Evolutionary conservation across 179 eudicot species (phyloP), one percentile per base, ranked within the genome.

Genomic region (Silene coronaria): DNA sequence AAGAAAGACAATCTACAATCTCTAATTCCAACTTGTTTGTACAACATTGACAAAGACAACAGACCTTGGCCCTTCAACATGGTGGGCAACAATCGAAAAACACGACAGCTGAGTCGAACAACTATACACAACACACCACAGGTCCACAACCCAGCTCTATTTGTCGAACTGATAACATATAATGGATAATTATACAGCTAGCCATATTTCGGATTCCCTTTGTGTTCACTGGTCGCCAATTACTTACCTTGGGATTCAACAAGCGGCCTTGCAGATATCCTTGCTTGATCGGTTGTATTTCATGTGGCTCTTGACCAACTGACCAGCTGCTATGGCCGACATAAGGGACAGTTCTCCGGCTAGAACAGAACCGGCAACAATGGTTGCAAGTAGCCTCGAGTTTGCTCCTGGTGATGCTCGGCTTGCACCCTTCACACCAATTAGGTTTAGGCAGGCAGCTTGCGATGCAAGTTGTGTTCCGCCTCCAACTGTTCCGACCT

Each of bases 261-360:
- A 30, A 11, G 66, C 16, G 53, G 19, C 66, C 24, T 57, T 72
- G 17, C 51, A 28, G 32, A 87, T 62, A 75, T 87, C 89, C 38
- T 76, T 79, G 82, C 80, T 85, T 34, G 90, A 87, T 64, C 88
- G 77, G 80, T 87, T 85, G 80, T 85, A 87, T 66, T 87, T 87
- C 90, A 87, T 85, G 85, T 87, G 90, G 70, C 90, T 87, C 75
- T 57, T 83, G 4, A 87, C 88, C n/a, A 87, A 86, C 76, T 87
- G 86, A 48, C 90, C 90, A 12, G 88, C 87, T 51, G 90, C 84
- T 75, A 87, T 87, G 78, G 90, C 90, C 4, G 90, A 85, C 88
- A 87, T 87, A 28, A 87, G 81, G 12, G 88, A 85, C 32, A 87
- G 88, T 78, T 87, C 90, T 12, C 90, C 90, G 1, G 90, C 90